phyloP scores from a whole-genome alignment of 345 rosid genomes.

The Eucalyptus marginata region DNA sequence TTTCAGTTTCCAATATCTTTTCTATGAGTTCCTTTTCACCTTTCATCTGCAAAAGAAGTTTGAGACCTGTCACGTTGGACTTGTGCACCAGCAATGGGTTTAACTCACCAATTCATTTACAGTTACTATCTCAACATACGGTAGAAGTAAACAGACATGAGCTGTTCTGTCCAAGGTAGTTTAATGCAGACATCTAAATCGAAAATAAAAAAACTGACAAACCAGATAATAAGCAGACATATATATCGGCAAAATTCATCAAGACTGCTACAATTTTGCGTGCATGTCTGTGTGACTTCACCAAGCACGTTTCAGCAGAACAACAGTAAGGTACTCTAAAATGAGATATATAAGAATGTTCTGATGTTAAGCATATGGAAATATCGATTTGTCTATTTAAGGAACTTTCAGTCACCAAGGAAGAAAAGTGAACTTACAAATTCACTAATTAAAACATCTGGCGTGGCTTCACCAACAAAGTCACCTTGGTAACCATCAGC shows the following conservation, averaged over 20 bases:
- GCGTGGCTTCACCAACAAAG: slow-evolving; percentile 79
- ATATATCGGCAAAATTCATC: not conserved
- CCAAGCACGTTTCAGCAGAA: not conserved
- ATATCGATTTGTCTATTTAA: not conserved
- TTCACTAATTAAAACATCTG: slow-evolving; percentile 76
- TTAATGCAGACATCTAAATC: not conserved
- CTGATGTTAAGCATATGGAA: not conserved
- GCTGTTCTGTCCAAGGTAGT: not conserved
- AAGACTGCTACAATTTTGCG: not conserved
- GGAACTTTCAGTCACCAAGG: not conserved
- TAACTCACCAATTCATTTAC: not conserved
- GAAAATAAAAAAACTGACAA: not conserved
- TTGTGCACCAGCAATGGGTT: not conserved
- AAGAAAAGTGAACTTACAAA: slow-evolving; percentile 52
- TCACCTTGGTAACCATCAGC: slow-evolving; percentile 83
- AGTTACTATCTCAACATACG: not conserved
- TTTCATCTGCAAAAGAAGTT: slow-evolving; percentile 60
- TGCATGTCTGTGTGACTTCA: not conserved
- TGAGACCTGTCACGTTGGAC: not conserved
- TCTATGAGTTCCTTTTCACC: slow-evolving; percentile 92
- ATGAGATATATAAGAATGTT: not conserved
- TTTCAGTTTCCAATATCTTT: slow-evolving; percentile 80
- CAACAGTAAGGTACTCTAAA: not conserved
- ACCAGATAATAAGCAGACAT: not conserved
- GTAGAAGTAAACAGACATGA: not conserved